Base-by-base conservation (phyloP, 805 yeast species). In the Cyberlindnera misumaiensis region DNA sequence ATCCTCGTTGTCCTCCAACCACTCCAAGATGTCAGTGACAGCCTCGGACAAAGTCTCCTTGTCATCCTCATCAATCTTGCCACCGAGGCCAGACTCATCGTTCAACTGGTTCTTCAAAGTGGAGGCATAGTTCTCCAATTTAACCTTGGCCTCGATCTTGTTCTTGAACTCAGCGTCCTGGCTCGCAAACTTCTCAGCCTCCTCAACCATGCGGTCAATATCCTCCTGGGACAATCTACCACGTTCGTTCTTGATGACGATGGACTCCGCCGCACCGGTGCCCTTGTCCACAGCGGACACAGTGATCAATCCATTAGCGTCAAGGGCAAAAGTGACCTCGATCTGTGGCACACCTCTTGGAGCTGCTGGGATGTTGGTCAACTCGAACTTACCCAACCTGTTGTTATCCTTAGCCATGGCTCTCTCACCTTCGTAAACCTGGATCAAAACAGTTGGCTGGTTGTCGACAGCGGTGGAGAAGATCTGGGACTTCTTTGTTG, bases 401-500 rank as follows among this genome's bases (percentile, higher is more conserved):
- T 88, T 89, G 76, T 88, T 88, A 68, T 88, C 96, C 73, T 83
- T 87, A 38, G 93, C 89, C 72, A 83, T 73, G 11, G 96, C 84
- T 71, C 96, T 84, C 73, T 88, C 97, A 74, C 97, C 97, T 70
- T 88, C 97, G 59, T 67, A 88, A 32, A 88, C 96, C 72, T 87
- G 94, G 62, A 88, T 88, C 68, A 85, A 72, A 20, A 88, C 97
- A 53, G 95, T 88, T 55, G 90, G 94, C 70, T 88, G 97, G 73
- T 89, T 88, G 66, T 89, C 96, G 48, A 86, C 95, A 45, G 95
- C 95, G 37, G 97, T 89, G 4, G 96, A 86, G 73, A 89, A 89
- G 47, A 83, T 85, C 72, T 89, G 96, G 15, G 95, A 83, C 69
- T 88, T 89, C 71, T 84, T 84, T 44, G 96, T 86, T 65, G 97